phyloP scores from a whole-genome alignment of 768 basidiomycete species.

The Suillus variegatus region DNA sequence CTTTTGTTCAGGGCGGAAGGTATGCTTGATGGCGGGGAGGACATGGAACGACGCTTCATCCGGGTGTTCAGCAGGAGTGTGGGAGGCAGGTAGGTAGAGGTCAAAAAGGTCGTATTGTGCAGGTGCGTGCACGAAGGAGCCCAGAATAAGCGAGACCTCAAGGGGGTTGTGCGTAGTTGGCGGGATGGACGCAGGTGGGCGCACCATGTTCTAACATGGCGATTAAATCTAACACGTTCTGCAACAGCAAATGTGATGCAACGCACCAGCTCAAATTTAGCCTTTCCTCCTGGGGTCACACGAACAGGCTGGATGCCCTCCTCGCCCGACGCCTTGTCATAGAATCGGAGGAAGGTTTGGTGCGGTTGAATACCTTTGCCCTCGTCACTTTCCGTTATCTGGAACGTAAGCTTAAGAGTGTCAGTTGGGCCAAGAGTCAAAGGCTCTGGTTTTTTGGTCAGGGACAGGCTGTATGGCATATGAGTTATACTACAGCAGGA shows the following conservation, averaged over 20 bases:
- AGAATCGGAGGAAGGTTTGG: slow-evolving; percentile 90
- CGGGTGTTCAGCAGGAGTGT: slow-evolving; percentile 61
- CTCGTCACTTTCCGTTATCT: slow-evolving; percentile 60
- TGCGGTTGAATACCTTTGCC: slow-evolving; percentile 81
- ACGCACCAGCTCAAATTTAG: slow-evolving; percentile 83
- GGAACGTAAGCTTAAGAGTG: slow-evolving; percentile 78
- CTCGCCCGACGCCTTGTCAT: slow-evolving; percentile 71
- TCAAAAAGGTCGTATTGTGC: slow-evolving; percentile 71
- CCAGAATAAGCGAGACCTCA: slow-evolving; percentile 75
- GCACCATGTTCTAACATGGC: slow-evolving; percentile 67
- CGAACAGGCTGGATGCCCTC: slow-evolving; percentile 86
- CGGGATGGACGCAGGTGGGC: slow-evolving; percentile 71
- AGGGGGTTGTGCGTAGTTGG: slow-evolving; percentile 67
- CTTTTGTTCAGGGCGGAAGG: slow-evolving; percentile 80
- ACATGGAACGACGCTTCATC: slow-evolving; percentile 74
- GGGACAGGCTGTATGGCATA: slow-evolving; percentile 47
- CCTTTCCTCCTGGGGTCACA: slow-evolving; percentile 76
- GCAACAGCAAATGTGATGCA: neutral
- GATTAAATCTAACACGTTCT: slow-evolving; percentile 1
- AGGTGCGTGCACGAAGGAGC: slow-evolving; percentile 67
- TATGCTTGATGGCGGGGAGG: slow-evolving; percentile 76
- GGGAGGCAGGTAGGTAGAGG: slow-evolving; percentile 69
- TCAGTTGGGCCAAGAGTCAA: slow-evolving; percentile 58
- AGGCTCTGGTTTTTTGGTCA: slow-evolving; percentile 48
- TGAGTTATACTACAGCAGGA: slow-evolving; percentile 13